Evolutionary conservation across 225 moss, liverwort and hornwort species (phyloP).

Genomic region (Marchantia paleacea): DNA sequence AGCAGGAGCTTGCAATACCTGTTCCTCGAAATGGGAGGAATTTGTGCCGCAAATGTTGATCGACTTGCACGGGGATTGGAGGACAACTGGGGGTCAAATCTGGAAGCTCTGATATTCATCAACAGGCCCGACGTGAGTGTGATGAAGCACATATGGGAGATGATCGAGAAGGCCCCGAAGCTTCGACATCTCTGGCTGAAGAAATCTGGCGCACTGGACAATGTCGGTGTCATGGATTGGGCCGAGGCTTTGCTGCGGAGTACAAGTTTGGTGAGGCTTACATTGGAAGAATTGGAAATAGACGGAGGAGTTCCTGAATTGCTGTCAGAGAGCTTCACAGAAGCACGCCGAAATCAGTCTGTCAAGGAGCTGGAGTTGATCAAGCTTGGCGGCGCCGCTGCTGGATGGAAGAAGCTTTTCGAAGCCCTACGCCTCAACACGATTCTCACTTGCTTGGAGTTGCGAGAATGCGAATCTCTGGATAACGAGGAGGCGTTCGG

Average conservation of each 20-base stretch:
- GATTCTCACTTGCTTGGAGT: not conserved
- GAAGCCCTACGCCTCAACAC: not conserved
- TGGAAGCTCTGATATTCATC: conserved; percentile 7
- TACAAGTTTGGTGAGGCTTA: not conserved
- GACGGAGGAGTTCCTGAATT: not conserved
- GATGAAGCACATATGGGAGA: not conserved
- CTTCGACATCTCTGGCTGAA: conserved; percentile 15
- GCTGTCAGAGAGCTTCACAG: not conserved
- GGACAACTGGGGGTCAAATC: not conserved
- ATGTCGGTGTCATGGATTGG: not conserved
- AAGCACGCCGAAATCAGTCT: not conserved
- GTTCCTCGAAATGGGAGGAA: conserved; percentile 3
- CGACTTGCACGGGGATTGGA: conserved; percentile 5
- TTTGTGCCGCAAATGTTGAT: not conserved
- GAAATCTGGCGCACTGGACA: not conserved
- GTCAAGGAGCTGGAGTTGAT: conserved; percentile 4
- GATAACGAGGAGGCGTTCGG: not conserved
- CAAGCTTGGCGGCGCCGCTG: not conserved
- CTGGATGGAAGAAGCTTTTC: not conserved
- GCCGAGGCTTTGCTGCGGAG: not conserved
- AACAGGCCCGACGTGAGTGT: not conserved
- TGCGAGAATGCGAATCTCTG: not conserved
- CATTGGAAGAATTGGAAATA: not conserved
- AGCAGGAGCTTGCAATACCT: conserved; percentile 7
- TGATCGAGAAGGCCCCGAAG: not conserved